Conservation (phyloP, 2,329 filamentous ascomycete species). For the Trichoderma arundinaceum region DNA sequence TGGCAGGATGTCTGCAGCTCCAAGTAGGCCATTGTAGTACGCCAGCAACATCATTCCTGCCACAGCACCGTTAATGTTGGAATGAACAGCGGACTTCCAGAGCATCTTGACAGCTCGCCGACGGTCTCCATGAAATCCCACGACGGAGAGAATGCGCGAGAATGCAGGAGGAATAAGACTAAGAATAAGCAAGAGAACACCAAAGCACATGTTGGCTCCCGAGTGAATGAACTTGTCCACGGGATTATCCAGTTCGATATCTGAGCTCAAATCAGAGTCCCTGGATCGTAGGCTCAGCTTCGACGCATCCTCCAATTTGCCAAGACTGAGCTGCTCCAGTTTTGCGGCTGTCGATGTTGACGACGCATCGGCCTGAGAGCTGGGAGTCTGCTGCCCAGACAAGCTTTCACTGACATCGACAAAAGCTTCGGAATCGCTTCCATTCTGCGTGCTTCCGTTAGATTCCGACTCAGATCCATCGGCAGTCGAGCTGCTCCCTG, state of each 20-base stretch:
- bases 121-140: conserved; percentile 90
- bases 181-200: conserved; percentile 82
- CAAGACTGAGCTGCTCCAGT: conserved; percentile 34
- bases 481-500: conserved; percentile 33
- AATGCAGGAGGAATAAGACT: conserved; percentile 93
- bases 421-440: conserved; percentile 46
- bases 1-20: conserved; percentile 86
- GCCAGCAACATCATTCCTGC: conserved; percentile 79
- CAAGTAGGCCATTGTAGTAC: conserved; percentile 87
- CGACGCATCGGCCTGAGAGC: conserved; percentile 33
- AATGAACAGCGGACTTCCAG: conserved; percentile 85
- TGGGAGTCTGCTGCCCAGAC: conserved; percentile 52
- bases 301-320: conserved; percentile 29
- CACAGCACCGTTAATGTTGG: conserved; percentile 92
- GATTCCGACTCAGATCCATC: conserved; percentile 40
- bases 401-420: conserved; percentile 60
- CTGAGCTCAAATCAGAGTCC: conserved; percentile 60
- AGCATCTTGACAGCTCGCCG: conserved; percentile 82
- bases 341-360: conserved; percentile 35
- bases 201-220: conserved; percentile 87
- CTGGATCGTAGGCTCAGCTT: conserved; percentile 39
- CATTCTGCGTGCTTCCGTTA: not conserved
- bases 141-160: conserved; percentile 81
- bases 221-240: conserved; percentile 90
- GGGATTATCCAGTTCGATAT: conserved; percentile 69